Evolutionary conservation across 805 yeast genomes (phyloP), one percentile per base, ranked within the genome.

Genomic region (Danielia reshetovae): DNA sequence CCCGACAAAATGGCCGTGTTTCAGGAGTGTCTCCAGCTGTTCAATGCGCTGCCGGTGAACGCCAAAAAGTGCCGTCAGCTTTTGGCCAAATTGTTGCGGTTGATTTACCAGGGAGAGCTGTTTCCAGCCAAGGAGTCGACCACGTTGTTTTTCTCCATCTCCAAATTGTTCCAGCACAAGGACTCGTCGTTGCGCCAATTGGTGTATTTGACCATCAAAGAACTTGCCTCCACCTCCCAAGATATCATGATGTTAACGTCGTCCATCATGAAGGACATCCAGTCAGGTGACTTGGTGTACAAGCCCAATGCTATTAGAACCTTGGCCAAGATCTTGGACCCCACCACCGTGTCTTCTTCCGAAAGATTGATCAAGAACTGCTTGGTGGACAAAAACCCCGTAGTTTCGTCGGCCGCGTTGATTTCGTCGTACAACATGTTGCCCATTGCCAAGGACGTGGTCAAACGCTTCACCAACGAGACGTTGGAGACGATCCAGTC

Each of bases 161-260:
- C 97, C 31, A 90, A 90, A 65, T 72, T 93, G 51, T 93, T 93
- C 60, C 98, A 93, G 59, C 95, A 90, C 62, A 85, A 80, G 59
- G 89, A 85, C 55, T 78, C 84, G 12, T 71, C 87, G 0, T 74
- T 93, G 56, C 82, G 98, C 62, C 98, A 93, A 65, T 75, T 85
- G 68, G 95, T 90, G 12, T 93, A 90, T 55, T 70, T 93, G 58
- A 90, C 96, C 11, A 88, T 90, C 61, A 93, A 93, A 67, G 97
- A 90, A 60, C 74, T 93, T 43, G 77, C 90, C 32, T 64, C 81
- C 13, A 75, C 83, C 43, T 86, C 96, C 14, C 85, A 86, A 48
- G 97, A 93, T 61, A 87, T 88, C 38, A 75, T 93, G 60, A 93
- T 93, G 97, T 97, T 90, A 18, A 93, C 98, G 18, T 86, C 96